Conservation (phyloP, 1,284 basidiomycete species). For the Moesziomyces sp. region DNA sequence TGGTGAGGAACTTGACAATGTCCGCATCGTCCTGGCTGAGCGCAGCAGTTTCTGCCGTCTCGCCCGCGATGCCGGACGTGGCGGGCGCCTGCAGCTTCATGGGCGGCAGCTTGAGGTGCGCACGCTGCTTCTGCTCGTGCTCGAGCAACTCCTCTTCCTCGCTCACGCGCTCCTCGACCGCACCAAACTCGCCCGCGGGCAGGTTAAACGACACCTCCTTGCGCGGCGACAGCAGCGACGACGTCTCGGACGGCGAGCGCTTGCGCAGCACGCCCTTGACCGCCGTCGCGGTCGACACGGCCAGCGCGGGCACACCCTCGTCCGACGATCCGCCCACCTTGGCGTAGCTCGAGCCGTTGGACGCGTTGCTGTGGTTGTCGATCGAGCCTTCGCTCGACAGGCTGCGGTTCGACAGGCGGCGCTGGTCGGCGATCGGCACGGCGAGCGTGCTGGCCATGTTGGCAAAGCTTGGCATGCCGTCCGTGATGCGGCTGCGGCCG, state of each 20-base stretch:
- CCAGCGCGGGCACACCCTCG: slow-evolving; percentile 17
- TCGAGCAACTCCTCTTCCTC: slow-evolving; percentile 34
- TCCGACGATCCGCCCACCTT: slow-evolving; percentile 40
- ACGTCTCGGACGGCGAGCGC: slow-evolving; percentile 14
- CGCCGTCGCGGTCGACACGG: slow-evolving; percentile 1
- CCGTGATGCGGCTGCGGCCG: slow-evolving; percentile 33
- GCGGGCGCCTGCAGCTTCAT: slow-evolving; percentile 29
- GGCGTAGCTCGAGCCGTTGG: slow-evolving; percentile 31
- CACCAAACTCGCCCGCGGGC: slow-evolving; percentile 6
- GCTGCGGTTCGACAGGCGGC: slow-evolving; percentile 32
- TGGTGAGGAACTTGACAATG: slow-evolving; percentile 36
- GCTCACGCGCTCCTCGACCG: slow-evolving; percentile 14
- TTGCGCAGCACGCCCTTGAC: slow-evolving; percentile 42
- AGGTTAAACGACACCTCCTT: slow-evolving; percentile 47
- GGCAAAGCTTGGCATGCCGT: slow-evolving; percentile 35
- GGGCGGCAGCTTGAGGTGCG: slow-evolving; percentile 27
- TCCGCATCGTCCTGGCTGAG: slow-evolving; percentile 39
- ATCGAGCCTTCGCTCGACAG: slow-evolving; percentile 38
- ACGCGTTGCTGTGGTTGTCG: slow-evolving; percentile 44
- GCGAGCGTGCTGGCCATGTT: slow-evolving; percentile 29
- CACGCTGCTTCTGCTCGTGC: slow-evolving; percentile 42
- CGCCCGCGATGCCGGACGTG: background rate
- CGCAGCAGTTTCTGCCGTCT: background rate
- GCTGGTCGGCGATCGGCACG: slow-evolving; percentile 18
- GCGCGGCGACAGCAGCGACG: slow-evolving; percentile 14